Conservation (phyloP, 805 yeast species). For the Yarrowia sp. region DNA sequence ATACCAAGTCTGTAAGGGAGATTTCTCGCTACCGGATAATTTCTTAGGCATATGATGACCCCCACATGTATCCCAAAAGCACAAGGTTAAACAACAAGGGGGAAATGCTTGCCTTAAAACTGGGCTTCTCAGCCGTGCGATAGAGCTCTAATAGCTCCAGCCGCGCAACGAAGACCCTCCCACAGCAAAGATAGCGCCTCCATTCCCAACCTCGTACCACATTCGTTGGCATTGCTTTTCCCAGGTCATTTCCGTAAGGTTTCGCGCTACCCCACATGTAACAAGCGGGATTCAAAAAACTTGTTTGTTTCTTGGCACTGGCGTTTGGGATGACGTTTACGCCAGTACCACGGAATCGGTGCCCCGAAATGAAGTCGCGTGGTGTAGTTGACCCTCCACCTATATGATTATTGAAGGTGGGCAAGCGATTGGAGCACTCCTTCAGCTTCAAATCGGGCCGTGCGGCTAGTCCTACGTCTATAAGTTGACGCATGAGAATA, state of each 20-base stretch:
- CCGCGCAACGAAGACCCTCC: neutral
- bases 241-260: constrained; percentile 12
- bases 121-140: constrained; percentile 9
- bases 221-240: neutral
- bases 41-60: neutral
- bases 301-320: constrained; percentile 12
- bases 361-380: neutral
- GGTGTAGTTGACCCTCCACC: neutral
- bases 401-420: neutral
- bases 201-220: constrained; percentile 1
- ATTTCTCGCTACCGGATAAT: constrained; percentile 1
- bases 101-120: neutral
- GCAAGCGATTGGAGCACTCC: neutral
- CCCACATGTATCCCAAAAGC: neutral
- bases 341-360: neutral
- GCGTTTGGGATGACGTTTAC: constrained; percentile 1
- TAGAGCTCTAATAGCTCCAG: neutral
- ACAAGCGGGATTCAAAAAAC: constrained; percentile 2
- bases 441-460: neutral
- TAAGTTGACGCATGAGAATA: neutral
- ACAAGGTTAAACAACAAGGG: neutral
- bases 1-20: neutral
- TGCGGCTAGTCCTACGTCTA: neutral
- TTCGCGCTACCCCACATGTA: constrained; percentile 14
- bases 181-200: neutral